Conservation (phyloP, 2,329 filamentous ascomycete species). For the Diaporthe caulivora region DNA sequence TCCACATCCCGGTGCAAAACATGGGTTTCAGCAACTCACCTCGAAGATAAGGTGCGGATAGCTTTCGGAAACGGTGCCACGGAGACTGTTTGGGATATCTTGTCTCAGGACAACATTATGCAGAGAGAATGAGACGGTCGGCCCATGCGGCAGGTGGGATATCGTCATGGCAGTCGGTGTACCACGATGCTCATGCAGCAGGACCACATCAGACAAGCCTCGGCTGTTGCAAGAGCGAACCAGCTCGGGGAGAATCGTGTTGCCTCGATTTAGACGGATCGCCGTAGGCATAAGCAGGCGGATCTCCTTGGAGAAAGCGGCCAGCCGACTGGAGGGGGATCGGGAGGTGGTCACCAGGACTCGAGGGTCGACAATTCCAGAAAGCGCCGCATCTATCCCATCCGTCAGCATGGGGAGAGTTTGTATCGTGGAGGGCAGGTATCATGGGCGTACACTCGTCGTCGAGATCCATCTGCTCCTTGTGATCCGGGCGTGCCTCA, state of each 20-base stretch:
- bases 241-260: constrained; percentile 86
- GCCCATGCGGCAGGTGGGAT: constrained; percentile 89
- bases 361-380: constrained; percentile 90
- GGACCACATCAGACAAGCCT: constrained; percentile 85
- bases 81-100: constrained; percentile 89
- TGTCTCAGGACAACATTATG: constrained; percentile 94
- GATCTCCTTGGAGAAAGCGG: constrained; percentile 85
- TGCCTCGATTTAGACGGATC: constrained; percentile 92
- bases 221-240: constrained; percentile 84
- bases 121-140: constrained; percentile 86
- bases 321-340: constrained; percentile 85
- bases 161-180: constrained; percentile 91
- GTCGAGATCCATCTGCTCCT: constrained; percentile 81
- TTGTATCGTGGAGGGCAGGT: background rate
- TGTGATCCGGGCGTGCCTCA: constrained; percentile 78
- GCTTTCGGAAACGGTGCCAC: constrained; percentile 79
- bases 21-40: constrained; percentile 9
- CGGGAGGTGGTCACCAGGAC: constrained; percentile 92
- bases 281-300: constrained; percentile 83
- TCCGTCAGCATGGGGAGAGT: background rate
- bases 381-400: constrained; percentile 73
- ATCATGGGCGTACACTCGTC: constrained; percentile 76
- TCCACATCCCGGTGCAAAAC: background rate
- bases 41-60: constrained; percentile 98
- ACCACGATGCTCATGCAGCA: constrained; percentile 93